Base-by-base conservation (phyloP, 1,284 basidiomycete species). In the Rhodotorula sp. region DNA sequence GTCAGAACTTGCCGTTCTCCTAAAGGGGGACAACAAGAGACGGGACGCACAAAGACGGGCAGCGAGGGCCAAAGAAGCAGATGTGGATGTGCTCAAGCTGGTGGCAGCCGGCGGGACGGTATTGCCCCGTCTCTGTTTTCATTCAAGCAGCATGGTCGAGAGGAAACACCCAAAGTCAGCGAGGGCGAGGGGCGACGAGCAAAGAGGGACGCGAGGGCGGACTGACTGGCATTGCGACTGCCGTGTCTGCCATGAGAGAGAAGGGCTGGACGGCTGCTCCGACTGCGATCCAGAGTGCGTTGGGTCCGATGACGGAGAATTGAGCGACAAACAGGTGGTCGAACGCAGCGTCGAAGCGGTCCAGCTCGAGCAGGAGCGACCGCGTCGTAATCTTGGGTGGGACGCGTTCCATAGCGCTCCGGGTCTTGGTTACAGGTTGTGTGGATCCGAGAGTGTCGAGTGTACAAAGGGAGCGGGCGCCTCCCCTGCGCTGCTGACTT, bases 201-300 rank as follows among this genome's bases (percentile, higher is more conserved):
- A 3, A 2, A 43, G 6, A 7, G 55, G n/a, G 31, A n/a, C 7
- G 21, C 21, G 52, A 23, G 10, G 18, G 28, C n/a, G 49, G 21
- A 26, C 70, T 61, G 14, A 75, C 73, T 12, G 68, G 64, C 62
- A 75, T 67, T 1, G 74, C 72, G 31, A 67, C 64, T 28, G 67
- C 66, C 21, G 66, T 43, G 56, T 76, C 74, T 43, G 52, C 28
- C 19, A 59, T 54, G 47, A 70, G 66, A 1, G 56, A 38, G 43
- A 62, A 66, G 34, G 62, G 65, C 4, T 50, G 26, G 1, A 65
- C 64, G 18, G 31, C 48, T 5, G 61, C 58, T 16, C 69, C 72
- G 34, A 76, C n/a, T 28, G 38, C 50, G 57, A 76, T 28, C 50
- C 71, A 31, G 45, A 55, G 48, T 15, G 62, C 52, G 21, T 19